A percentile compares a stretch with the other conserved stretches of the same genome.
phyloP scores from a whole-genome alignment of 345 rosid genomes.

The Citrus inodora region DNA sequence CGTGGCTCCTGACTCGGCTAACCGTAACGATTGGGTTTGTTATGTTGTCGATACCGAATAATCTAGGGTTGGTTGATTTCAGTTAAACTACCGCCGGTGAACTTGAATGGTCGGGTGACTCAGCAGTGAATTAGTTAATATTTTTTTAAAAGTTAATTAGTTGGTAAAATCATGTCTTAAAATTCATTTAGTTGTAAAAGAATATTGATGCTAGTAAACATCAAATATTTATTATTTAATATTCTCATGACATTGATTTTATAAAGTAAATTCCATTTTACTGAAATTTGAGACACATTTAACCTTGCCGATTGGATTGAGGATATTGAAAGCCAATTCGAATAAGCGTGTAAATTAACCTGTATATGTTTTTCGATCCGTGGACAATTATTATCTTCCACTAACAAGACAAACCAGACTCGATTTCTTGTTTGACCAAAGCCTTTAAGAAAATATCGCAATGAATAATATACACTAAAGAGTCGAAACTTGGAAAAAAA shows the following conservation, averaged over 20 bases:
- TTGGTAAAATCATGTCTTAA: not conserved
- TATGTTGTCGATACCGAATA: not conserved
- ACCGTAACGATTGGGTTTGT: not conserved
- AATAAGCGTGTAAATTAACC: no score
- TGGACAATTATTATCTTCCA: not conserved
- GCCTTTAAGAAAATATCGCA: not conserved
- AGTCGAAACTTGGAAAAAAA: not conserved
- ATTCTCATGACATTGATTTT: not conserved
- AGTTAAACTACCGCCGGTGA: not conserved
- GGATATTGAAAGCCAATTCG: no score
- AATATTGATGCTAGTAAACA: not conserved
- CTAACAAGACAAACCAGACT: not conserved
- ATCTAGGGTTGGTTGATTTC: conserved; percentile 1
- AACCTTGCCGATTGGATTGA: no score
- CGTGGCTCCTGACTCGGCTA: conserved; percentile 1
- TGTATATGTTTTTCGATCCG: not conserved
- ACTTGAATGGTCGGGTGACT: not conserved
- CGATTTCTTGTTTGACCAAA: not conserved
- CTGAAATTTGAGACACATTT: not conserved
- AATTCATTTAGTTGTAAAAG: no score
- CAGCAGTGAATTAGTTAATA: not conserved
- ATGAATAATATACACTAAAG: not conserved
- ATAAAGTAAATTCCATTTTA: not conserved
- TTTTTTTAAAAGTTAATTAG: not conserved
- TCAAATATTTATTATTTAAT: not conserved